Conservation (phyloP, 306 rosid species). For the Castanospermum australe region DNA sequence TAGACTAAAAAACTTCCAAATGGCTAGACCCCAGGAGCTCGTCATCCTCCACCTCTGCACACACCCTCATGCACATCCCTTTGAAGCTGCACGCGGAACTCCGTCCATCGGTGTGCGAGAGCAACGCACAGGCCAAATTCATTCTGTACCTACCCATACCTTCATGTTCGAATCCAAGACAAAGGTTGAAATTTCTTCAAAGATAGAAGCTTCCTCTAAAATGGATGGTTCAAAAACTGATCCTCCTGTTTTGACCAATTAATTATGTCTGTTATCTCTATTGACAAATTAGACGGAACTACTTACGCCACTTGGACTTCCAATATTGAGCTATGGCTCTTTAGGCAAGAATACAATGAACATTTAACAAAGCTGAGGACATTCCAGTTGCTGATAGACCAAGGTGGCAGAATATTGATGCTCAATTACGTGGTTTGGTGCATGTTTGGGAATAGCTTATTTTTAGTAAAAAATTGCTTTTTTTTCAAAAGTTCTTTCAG, state of each 20-base stretch:
- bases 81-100: no score
- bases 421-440: neutral
- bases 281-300: neutral
- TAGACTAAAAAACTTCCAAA: neutral
- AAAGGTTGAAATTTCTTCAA: no score
- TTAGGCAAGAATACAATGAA: neutral
- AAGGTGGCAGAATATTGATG: neutral
- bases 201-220: neutral
- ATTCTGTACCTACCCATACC: no score
- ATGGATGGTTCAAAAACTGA: neutral
- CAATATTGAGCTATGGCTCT: neutral
- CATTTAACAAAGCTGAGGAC: neutral
- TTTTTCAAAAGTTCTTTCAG: no score
- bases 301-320: neutral
- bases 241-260: neutral
- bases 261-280: neutral
- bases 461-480: no score
- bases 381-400: neutral
- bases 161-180: no score
- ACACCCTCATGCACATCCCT: no score
- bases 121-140: no score
- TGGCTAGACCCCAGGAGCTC: neutral
- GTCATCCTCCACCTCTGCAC: neutral
- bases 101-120: no score
- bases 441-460: no score